A percentile compares a stretch with the other conserved stretches of the same genome.
Conservation (phyloP, 495 filamentous ascomycete species). For the Emericellopsis terricola region DNA sequence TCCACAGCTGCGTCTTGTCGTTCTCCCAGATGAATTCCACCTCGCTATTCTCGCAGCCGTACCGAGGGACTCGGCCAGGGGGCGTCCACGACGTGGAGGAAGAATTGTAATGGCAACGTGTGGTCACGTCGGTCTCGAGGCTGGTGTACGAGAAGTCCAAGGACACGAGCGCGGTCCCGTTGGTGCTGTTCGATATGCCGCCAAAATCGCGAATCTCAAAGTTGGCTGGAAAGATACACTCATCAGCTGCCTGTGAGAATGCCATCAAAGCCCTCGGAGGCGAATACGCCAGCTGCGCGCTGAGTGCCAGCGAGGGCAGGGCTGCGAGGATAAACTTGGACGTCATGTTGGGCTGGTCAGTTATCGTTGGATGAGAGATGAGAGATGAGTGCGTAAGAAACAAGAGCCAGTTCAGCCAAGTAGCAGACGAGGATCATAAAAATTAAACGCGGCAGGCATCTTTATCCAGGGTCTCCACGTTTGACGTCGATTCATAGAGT, state of each 20-base stretch:
- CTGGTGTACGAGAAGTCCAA: conserved; percentile 11
- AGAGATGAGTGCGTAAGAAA: too few relatives aligned
- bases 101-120: conserved; percentile 12
- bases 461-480: too few relatives aligned
- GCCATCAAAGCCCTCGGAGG: neutral
- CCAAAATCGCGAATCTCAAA: conserved; percentile 9
- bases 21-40: conserved; percentile 33
- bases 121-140: conserved; percentile 8
- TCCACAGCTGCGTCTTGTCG: conserved; percentile 10
- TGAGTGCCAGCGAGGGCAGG: conserved; percentile 1
- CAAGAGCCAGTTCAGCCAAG: too few relatives aligned
- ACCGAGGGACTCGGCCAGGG: conserved; percentile 7
- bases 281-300: neutral
- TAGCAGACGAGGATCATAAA: too few relatives aligned
- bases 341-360: neutral
- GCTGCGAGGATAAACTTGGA: neutral
- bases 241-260: neutral
- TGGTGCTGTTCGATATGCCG: conserved; percentile 4
- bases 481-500: too few relatives aligned
- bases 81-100: conserved; percentile 8
- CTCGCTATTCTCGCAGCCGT: conserved; percentile 12
- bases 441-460: too few relatives aligned
- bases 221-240: conserved; percentile 8
- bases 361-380: too few relatives aligned
- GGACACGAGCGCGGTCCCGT: neutral